These are phyloP conservation scores for Sporothrix luriei DNA, from an alignment of 2,329 filamentous ascomycete species.

Conservation along the genomic window DNA sequence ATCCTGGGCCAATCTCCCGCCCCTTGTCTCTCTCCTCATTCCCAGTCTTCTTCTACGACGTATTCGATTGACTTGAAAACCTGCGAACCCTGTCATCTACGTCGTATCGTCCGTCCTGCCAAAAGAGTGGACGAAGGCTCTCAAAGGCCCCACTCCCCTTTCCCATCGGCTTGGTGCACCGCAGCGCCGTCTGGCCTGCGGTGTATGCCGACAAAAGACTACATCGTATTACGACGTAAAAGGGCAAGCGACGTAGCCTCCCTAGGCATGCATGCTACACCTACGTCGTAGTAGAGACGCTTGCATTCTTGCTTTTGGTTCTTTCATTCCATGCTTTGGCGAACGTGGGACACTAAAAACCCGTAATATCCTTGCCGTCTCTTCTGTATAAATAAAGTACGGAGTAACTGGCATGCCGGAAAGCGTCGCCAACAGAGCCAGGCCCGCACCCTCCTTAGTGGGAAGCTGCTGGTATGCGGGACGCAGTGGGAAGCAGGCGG, in stretches of 20 bases:
- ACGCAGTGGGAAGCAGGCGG: background rate
- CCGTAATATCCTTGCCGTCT: slow-evolving; percentile 13
- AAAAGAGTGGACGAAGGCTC: background rate
- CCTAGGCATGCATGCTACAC: background rate
- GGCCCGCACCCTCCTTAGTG: slow-evolving; percentile 9
- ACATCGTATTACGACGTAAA: background rate
- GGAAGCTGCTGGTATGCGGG: background rate
- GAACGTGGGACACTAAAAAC: background rate
- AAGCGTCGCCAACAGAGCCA: slow-evolving; percentile 12
- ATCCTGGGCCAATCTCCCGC: slow-evolving; percentile 22
- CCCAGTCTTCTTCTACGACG: background rate
- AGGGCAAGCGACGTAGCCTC: slow-evolving; percentile 7
- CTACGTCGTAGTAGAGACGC: background rate
- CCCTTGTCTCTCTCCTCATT: slow-evolving; percentile 9
- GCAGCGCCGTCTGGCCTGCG: slow-evolving; percentile 17
- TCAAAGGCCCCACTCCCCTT: background rate
- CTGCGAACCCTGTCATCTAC: background rate
- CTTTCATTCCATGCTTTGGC: background rate
- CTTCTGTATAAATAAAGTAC: slow-evolving; percentile 2
- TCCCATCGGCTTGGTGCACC: slow-evolving; percentile 27
- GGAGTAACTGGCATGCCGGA: slow-evolving; percentile 2
- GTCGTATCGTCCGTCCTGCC: background rate
- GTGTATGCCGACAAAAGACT: background rate
- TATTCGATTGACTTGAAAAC: background rate
- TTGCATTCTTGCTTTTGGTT: slow-evolving; percentile 3